Conservation (phyloP, 129 eudicot species). For the Heracleum sosnowskyi region DNA sequence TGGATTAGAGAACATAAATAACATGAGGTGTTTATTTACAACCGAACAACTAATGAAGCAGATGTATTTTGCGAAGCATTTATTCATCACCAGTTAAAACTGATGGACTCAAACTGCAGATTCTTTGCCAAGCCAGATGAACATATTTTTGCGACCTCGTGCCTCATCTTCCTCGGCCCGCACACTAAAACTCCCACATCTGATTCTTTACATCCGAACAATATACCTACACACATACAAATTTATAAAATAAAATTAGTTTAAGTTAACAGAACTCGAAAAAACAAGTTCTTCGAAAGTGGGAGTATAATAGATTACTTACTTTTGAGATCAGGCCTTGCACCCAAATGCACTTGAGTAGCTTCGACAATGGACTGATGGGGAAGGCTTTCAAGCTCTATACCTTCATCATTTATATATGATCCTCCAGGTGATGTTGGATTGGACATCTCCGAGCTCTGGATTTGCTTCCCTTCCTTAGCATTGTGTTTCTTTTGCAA, state of each 20-base stretch:
- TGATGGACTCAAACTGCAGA: conserved; percentile 52
- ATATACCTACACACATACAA: conserved; percentile 21
- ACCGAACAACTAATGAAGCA: not conserved
- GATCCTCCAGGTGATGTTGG: conserved; percentile 28
- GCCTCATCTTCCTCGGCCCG: conserved; percentile 58
- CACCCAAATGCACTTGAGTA: conserved; percentile 45
- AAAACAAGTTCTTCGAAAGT: no score
- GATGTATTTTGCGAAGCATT: not conserved
- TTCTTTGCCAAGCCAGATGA: conserved; percentile 37
- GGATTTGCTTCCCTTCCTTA: conserved; percentile 35
- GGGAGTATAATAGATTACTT: conserved; percentile 6
- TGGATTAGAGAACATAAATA: not conserved
- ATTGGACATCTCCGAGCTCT: conserved; percentile 30
- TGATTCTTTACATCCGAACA: conserved; percentile 33
- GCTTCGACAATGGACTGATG: conserved; percentile 41
- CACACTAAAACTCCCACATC: conserved; percentile 47
- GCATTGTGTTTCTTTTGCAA: conserved; percentile 42
- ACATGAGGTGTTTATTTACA: not conserved
- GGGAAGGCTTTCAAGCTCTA: conserved; percentile 62
- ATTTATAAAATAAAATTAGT: no score
- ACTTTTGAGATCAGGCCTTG: conserved; percentile 67
- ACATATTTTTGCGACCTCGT: conserved; percentile 57
- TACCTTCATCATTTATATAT: conserved; percentile 17
- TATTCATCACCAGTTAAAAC: conserved; percentile 53
- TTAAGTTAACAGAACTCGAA: no score